Evolutionary conservation across 1,139 yeast genomes (phyloP).

Genomic region (Arxiozyma bovina): DNA sequence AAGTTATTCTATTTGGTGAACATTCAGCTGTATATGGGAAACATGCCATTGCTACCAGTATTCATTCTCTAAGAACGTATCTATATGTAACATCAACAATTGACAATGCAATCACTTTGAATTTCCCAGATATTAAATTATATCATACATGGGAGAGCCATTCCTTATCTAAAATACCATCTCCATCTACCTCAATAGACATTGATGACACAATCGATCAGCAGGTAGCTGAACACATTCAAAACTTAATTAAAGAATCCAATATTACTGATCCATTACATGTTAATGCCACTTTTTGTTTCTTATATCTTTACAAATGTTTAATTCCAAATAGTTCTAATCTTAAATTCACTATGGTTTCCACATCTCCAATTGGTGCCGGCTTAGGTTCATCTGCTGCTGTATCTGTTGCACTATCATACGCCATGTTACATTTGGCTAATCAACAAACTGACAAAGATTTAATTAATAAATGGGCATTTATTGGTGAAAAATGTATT

Average conservation of each 20-base stretch:
- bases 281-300: conserved; percentile 76
- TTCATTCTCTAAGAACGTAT: conserved; percentile 49
- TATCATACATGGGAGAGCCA: conserved; percentile 46
- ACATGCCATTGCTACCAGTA: conserved; percentile 35
- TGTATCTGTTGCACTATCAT: conserved; percentile 72
- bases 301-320: conserved; percentile 47
- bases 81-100: conserved; percentile 44
- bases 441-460: conserved; percentile 30
- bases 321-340: conserved; percentile 37
- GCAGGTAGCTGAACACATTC: neutral
- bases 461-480: conserved; percentile 77
- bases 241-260: neutral
- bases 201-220: neutral
- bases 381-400: conserved; percentile 96
- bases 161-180: neutral
- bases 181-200: neutral
- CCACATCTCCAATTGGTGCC: conserved; percentile 91
- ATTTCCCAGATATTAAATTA: conserved; percentile 76
- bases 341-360: conserved; percentile 55
- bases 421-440: conserved; percentile 56
- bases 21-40: conserved; percentile 92
- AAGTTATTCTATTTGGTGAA: conserved; percentile 91
- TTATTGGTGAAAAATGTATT: conserved; percentile 87
- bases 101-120: conserved; percentile 41
- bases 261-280: conserved; percentile 39